Percentiles rank a stretch among this genome's conserved stretches.
These are phyloP conservation scores for Coemansia furcata DNA, from an alignment of 192 early-diverging fungal genomes.

Conservation along the genomic window DNA sequence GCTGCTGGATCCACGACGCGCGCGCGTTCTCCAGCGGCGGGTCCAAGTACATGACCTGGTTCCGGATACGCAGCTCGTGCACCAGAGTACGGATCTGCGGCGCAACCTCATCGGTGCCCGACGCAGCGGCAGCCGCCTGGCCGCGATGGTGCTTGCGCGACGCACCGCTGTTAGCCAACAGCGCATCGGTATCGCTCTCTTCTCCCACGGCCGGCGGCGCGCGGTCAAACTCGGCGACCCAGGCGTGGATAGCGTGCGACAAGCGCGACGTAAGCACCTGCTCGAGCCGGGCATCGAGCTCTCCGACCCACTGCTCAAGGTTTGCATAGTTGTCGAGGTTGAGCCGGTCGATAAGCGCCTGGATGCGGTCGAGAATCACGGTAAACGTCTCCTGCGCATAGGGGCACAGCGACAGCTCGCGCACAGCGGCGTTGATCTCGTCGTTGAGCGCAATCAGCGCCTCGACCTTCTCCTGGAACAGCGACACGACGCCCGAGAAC, in stretches of 20 bases:
- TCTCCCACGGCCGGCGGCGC: slow-evolving; percentile 48
- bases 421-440: slow-evolving; percentile 76
- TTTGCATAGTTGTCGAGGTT: slow-evolving; percentile 96
- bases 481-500: slow-evolving; percentile 82
- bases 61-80: slow-evolving; percentile 85
- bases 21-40: slow-evolving; percentile 96
- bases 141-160: slow-evolving; percentile 19
- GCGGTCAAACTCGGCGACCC: slow-evolving; percentile 67
- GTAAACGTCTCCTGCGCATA: slow-evolving; percentile 70
- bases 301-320: slow-evolving; percentile 82
- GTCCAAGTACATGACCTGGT: slow-evolving; percentile 96
- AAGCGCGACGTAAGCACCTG: slow-evolving; percentile 70
- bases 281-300: slow-evolving; percentile 81
- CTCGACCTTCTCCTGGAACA: slow-evolving; percentile 96
- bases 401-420: slow-evolving; percentile 77
- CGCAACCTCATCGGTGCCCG: slow-evolving; percentile 43
- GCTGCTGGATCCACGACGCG: slow-evolving; percentile 79
- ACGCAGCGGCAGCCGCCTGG: slow-evolving; percentile 1
- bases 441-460: slow-evolving; percentile 77
- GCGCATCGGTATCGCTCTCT: slow-evolving; percentile 44
- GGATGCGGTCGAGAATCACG: slow-evolving; percentile 75
- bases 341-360: slow-evolving; percentile 87
- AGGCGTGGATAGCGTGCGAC: slow-evolving; percentile 70
- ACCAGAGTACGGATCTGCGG: slow-evolving; percentile 69
- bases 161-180: neutral